Evolutionary conservation across 139 green algal species (phyloP).

Genomic region (Desmodesmus armatus): DNA sequence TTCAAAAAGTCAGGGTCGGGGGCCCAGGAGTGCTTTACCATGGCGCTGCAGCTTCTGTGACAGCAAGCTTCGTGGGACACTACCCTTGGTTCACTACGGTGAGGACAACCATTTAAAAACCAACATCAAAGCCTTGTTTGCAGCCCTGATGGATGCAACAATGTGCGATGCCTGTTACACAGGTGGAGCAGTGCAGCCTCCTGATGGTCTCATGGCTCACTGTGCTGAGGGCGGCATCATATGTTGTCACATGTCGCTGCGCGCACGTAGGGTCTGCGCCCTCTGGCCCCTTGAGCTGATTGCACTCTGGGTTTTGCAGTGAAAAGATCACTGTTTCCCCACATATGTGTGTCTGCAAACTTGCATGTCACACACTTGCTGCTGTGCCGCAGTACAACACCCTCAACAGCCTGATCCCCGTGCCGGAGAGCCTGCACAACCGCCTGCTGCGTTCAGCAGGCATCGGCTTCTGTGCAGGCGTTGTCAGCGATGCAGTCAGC

Average conservation of each 20-base stretch:
- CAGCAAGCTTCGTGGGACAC: constrained; percentile 88
- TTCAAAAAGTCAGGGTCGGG: constrained; percentile 69
- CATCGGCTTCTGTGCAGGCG: constrained; percentile 85
- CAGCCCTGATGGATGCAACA: too few species aligned
- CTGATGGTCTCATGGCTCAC: too few species aligned
- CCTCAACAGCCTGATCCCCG: constrained; percentile 64
- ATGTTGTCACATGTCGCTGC: neutral
- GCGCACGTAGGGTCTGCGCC: too few species aligned
- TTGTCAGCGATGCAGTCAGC: constrained; percentile 50
- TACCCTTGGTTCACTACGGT: constrained; percentile 83
- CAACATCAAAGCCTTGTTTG: too few species aligned
- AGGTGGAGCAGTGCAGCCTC: too few species aligned
- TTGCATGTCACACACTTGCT: too few species aligned
- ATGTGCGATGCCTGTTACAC: too few species aligned
- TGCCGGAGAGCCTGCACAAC: constrained; percentile 66
- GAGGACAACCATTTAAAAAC: too few species aligned
- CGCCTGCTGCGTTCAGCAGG: constrained; percentile 79
- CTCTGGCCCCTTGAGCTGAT: too few species aligned
- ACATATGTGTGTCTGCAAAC: too few species aligned
- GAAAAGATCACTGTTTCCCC: too few species aligned
- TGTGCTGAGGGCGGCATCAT: neutral
- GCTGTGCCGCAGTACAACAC: constrained; percentile 65
- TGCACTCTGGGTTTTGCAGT: too few species aligned
- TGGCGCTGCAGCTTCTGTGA: constrained; percentile 79
- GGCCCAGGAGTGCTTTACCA: constrained; percentile 88